Base-by-base conservation (phyloP, 306 rosid species). In the Cucurbita argyrosperma region DNA sequence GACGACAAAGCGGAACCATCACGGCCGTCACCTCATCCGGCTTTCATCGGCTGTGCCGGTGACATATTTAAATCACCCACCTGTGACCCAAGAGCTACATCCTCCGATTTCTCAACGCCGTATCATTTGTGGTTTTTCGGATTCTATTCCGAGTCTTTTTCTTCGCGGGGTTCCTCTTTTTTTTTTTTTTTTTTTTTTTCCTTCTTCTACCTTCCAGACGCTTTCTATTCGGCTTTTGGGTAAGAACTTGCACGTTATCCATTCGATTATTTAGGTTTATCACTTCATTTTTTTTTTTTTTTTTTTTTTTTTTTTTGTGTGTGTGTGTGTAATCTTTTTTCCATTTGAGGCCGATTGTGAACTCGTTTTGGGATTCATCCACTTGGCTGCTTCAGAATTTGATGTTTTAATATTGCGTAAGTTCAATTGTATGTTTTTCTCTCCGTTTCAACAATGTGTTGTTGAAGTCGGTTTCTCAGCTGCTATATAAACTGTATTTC, bases 31-130 rank as follows among this genome's bases (percentile, higher is more conserved):
- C 73, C 49, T 62, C 69, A 60, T 30, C 67, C 51, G 71, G 70
- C 70, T 8, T 5, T 47, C 40, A 69, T 4, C 74, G 10, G 74
- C 74, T 51, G 16, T 70, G 79, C 90, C 92, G 90, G 96, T 87
- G 89, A 86, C 80, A 81, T 72, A 77, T 79, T 75, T 30, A 76
- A 74, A 78, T 18, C 87, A 58, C 84, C 87, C 74, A 75, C 78
- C 84, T 18, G 80, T 82, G 30, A 72, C 61, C 54, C 6, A 35
- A 76, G 68, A 15, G 10, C 74, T 26, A 19, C 45, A 23, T 37
- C 78, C 71, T 63, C 81, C 84, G 10, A 69, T 73, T 74, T 54
- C 23, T 65, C 80, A 7, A 51, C 67, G 59, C 69, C 60, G 50
- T 18, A 74, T 70, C 60, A 65, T 76, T 76, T 60, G 38, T 56